phyloP scores from a whole-genome alignment of 1,284 basidiomycete species.

The Boletellus deceptivus region DNA sequence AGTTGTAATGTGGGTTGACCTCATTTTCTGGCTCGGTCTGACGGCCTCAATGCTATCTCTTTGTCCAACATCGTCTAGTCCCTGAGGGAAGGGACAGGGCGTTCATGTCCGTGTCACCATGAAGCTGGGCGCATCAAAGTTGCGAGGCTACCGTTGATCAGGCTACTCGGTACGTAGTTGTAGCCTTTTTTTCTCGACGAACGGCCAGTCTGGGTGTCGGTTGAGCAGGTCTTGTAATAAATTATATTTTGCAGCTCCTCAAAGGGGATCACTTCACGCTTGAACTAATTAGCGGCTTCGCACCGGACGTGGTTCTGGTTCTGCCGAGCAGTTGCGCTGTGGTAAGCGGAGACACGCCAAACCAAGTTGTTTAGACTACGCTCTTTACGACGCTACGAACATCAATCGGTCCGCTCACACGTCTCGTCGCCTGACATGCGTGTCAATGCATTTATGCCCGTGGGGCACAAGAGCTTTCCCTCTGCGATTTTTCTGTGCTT shows the following conservation, averaged over 20 bases:
- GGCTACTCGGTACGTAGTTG: conserved; percentile 5
- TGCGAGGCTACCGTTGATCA: conserved; percentile 1
- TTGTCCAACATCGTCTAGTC: conserved; percentile 7
- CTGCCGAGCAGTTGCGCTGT: not conserved
- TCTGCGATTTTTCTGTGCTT: conserved; percentile 27
- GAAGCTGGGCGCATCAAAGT: conserved; percentile 21
- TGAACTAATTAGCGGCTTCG: conserved; percentile 13
- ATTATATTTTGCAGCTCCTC: conserved; percentile 9
- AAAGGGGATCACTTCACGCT: conserved; percentile 7
- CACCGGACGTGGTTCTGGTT: conserved; percentile 1
- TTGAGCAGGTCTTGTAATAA: not conserved
- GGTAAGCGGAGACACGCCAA: not conserved
- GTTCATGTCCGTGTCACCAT: conserved; percentile 30
- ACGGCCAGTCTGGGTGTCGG: not conserved
- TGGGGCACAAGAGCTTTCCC: conserved; percentile 22
- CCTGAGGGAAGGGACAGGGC: not conserved
- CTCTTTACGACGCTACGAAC: not conserved
- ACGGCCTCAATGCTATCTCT: conserved; percentile 17
- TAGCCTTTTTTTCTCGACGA: conserved; percentile 8
- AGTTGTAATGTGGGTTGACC: conserved; percentile 38
- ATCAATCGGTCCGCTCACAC: too few species aligned
- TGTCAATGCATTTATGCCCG: conserved; percentile 19
- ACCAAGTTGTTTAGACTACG: not conserved
- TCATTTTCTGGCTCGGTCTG: conserved; percentile 12
- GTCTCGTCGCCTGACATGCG: conserved; percentile 11